phyloP scores from a whole-genome alignment of 139 green algal species.

The Microglena sp. region DNA sequence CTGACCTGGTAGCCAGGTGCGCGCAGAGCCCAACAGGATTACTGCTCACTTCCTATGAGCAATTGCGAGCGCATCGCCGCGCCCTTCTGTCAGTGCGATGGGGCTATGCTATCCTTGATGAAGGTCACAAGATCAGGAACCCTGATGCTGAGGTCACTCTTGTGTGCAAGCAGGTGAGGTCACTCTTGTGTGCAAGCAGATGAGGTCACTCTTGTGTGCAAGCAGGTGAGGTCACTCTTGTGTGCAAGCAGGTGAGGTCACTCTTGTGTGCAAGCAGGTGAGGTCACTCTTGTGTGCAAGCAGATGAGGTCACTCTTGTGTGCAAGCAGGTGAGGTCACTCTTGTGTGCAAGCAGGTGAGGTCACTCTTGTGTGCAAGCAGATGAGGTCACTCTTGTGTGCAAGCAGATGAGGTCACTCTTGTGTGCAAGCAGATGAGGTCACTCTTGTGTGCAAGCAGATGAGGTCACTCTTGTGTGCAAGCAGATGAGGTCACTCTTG shows the following conservation, averaged over 20 bases:
- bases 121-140: constrained; percentile 96
- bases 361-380: no score
- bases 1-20: neutral
- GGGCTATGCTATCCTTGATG: constrained; percentile 88
- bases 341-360: no score
- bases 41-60: constrained; percentile 87
- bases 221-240: neutral
- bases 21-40: neutral
- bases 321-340: no score
- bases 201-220: constrained; percentile 11
- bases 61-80: constrained; percentile 61
- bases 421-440: no score
- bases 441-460: no score
- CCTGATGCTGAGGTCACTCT: constrained; percentile 88
- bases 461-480: no score
- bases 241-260: neutral
- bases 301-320: no score
- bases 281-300: no score
- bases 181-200: constrained; percentile 40
- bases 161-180: constrained; percentile 59
- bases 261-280: no score
- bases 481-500: no score
- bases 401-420: no score
- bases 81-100: constrained; percentile 73
- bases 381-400: no score